Percentiles rank a stretch among this genome's conserved stretches.
Evolutionary conservation across 176 grass and related monocot genomes (phyloP).

Genomic region (Lolium rigidum): DNA sequence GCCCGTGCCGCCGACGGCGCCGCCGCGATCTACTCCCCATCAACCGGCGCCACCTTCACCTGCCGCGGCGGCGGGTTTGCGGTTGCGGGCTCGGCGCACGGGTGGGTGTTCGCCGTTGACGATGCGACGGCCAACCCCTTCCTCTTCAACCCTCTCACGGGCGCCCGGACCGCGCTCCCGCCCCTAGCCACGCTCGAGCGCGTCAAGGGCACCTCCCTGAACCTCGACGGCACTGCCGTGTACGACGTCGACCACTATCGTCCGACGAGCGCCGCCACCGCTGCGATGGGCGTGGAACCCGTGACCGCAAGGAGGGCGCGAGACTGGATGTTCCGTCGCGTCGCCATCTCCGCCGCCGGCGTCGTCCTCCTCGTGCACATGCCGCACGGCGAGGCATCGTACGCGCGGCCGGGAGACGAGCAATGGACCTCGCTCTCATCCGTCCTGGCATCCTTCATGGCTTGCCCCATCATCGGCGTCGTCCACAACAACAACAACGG

Average conservation of each 20-base stretch:
- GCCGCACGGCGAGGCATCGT: not conserved
- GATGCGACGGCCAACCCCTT: too few species aligned
- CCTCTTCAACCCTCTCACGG: too few species aligned
- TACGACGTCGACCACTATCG: not conserved
- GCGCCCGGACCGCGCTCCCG: too few species aligned
- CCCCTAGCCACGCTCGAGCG: not conserved
- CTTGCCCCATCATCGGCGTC: not conserved
- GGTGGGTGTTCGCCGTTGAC: too few species aligned
- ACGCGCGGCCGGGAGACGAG: constrained; percentile 8
- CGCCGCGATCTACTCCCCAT: not conserved
- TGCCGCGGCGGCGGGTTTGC: too few species aligned
- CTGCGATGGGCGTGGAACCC: not conserved
- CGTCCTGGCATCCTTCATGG: too few species aligned
- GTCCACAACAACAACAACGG: not conserved
- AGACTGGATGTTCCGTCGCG: not conserved
- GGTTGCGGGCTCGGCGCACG: too few species aligned
- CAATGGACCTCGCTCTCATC: constrained; percentile 16
- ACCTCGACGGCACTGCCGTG: not conserved
- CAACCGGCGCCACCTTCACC: too few species aligned
- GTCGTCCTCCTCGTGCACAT: constrained; percentile 8
- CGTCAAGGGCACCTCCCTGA: not conserved
- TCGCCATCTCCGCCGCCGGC: not conserved
- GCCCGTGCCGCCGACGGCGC: not conserved
- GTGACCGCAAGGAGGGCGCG: not conserved
- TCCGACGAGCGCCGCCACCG: not conserved